Base-by-base conservation (phyloP, 106 monocot species). In the Dioscorea alata region DNA sequence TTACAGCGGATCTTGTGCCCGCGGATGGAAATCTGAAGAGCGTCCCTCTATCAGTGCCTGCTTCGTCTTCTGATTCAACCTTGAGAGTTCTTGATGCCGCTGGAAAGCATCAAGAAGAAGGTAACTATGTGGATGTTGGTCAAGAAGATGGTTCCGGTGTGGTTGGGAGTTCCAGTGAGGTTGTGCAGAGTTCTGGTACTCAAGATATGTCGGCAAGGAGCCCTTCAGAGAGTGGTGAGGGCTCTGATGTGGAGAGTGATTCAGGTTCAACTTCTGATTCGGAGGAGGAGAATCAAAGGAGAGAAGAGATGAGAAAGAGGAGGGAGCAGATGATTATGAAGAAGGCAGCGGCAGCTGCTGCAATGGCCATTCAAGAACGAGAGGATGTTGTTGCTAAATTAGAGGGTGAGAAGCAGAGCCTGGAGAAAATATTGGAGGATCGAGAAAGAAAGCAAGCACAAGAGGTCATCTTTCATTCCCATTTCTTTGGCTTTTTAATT, bases 391-490 rank as follows among this genome's bases (percentile, higher is more conserved):
- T 95, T 20, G 85, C 79, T 2, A 88, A 65, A 60, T 62, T 95
- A 48, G 85, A 91, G 58, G 83, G 79, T 0, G 91, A 95, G 86
- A 91, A 88, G 80, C 51, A 75, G 60, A 86, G 85, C 66, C 59
- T 91, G 33, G 85, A 84, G 71, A 91, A 84, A 60, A 77, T 88
- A 32, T 73, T 91, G 2, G 81, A 77, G 65, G 91, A 91, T 65
- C 51, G 94, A 23, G 79, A 75, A 67, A 88, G 76, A 63, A 78
- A 88, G 61, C 94, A 94, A 71, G 94, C 79, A 16, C 81, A 83
- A 56, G 85, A 90, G 85, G 91, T 89, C 23, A 33, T 53, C 5
- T 31, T 81, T 68, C 63, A 2, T 17, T 69, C 57, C 50, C 42
- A 42, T 42, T 42, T 10, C 19, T 69, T 33, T 14, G 18, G 54